These are phyloP conservation scores for Cutaneotrichosporon sp. DNA, from an alignment of 1,284 basidiomycete species.

Conservation along the genomic window DNA sequence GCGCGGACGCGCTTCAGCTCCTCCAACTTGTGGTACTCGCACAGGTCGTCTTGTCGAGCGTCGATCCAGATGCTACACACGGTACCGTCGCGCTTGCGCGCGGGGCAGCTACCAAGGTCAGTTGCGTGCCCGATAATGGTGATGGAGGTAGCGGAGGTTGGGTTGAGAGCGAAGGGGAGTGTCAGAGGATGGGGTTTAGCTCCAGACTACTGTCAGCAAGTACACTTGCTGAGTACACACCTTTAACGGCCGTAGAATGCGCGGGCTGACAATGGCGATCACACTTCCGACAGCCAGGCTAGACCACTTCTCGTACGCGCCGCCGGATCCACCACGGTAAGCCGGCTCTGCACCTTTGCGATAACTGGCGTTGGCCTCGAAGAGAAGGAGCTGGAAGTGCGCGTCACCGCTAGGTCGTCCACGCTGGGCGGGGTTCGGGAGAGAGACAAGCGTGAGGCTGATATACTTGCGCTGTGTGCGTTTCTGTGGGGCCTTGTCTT, in stretches of 20 bases:
- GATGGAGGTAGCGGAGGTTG: slow-evolving; percentile 73
- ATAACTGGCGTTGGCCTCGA: slow-evolving; percentile 71
- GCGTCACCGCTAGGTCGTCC: slow-evolving; percentile 69
- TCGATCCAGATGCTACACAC: slow-evolving; percentile 84
- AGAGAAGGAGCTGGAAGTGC: slow-evolving; percentile 74
- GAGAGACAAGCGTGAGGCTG: slow-evolving; percentile 68
- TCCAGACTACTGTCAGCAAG: slow-evolving; percentile 11
- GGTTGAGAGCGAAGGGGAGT: slow-evolving; percentile 84
- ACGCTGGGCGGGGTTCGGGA: slow-evolving; percentile 61
- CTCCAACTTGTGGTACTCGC: slow-evolving; percentile 82
- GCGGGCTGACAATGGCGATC: slow-evolving; percentile 83
- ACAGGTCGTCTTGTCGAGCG: slow-evolving; percentile 68
- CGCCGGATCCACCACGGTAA: slow-evolving; percentile 82
- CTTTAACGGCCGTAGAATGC: slow-evolving; percentile 77
- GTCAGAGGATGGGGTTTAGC: slow-evolving; percentile 65
- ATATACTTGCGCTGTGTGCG: slow-evolving; percentile 64
- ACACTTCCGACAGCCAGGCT: slow-evolving; percentile 85
- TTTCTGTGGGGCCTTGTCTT: neutral
- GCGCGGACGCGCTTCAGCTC: slow-evolving; percentile 73
- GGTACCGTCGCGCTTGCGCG: slow-evolving; percentile 73
- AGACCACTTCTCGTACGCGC: slow-evolving; percentile 81
- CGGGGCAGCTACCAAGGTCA: slow-evolving; percentile 80
- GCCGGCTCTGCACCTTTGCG: slow-evolving; percentile 56
- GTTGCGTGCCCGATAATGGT: slow-evolving; percentile 79
- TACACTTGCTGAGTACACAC: slow-evolving; percentile 54